phyloP scores from a whole-genome alignment of 2,329 filamentous ascomycete species.

The Epichloe baconii region DNA sequence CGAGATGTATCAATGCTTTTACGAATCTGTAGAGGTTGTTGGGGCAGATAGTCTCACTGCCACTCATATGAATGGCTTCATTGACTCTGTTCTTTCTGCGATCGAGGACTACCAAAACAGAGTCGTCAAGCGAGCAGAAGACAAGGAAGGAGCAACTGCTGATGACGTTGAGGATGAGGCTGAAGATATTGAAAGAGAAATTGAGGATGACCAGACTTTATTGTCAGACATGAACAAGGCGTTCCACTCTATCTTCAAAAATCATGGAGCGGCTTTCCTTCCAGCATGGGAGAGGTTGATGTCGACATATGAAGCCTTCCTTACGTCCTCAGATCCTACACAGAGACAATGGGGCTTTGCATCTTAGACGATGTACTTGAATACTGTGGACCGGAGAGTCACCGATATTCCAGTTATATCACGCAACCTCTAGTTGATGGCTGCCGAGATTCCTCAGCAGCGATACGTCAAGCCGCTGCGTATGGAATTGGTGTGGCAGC shows the following conservation, averaged over 20 bases:
- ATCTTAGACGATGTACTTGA: conserved; percentile 98
- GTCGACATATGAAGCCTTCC: conserved; percentile 73
- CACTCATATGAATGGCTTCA: conserved; percentile 75
- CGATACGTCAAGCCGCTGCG: conserved; percentile 88
- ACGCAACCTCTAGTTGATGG: conserved; percentile 76
- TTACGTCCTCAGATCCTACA: conserved; percentile 68
- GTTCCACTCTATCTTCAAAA: conserved; percentile 98
- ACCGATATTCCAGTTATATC: conserved; percentile 75
- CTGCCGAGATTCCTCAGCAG: conserved; percentile 72
- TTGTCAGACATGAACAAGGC: conserved; percentile 99
- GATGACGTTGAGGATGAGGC: conserved; percentile 86
- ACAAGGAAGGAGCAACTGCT: conserved; percentile 56
- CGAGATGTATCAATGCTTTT: conserved; percentile 99
- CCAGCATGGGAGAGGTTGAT: conserved; percentile 79
- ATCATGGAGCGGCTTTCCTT: conserved; percentile 75
- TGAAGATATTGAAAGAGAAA: conserved; percentile 76
- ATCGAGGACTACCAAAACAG: conserved; percentile 88
- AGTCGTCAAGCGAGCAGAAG: conserved; percentile 70
- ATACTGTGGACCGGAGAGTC: conserved; percentile 84
- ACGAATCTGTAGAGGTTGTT: conserved; percentile 90
- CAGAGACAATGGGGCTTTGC: conserved; percentile 97
- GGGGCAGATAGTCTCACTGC: conserved; percentile 69
- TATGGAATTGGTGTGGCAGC: conserved; percentile 95
- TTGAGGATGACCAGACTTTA: conserved; percentile 93
- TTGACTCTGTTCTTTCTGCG: conserved; percentile 71